Base-by-base conservation (phyloP, 192 early-diverging fungal genomes). In the Geranomyces michiganensis region DNA sequence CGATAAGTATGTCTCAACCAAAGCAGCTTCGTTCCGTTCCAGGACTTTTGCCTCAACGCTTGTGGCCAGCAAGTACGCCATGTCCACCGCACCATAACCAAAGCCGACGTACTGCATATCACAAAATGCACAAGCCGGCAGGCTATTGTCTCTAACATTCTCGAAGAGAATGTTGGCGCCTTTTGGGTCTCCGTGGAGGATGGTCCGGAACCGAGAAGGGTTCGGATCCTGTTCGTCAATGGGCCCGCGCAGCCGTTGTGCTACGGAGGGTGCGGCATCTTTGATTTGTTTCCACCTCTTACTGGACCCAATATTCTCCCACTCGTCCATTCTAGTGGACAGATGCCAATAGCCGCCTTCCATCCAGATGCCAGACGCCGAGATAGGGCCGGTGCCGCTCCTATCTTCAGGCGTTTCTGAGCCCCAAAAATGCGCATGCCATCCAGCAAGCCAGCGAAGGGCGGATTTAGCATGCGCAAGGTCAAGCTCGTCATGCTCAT, bases 341-440 rank as follows among this genome's bases (percentile, higher is more conserved):
- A 79, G 45, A 55, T 79, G 47, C 78, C 78, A 79, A 47, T 79
- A 79, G n/a, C 43, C 48, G 19, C 78, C 78, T 44, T 78, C 55
- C 19, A 30, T 30, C 64, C 67, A 69, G 5, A 74, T 14, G 7
- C 67, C 68, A n/a, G 41, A 44, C n/a, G 27, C 13, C 32, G 27
- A 21, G 17, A 33, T 8, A 1, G 73, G 15, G 0, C 32, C 36
- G 6, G 33, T 44, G 9, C 9, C 45, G 17, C 41, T 19, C 19
- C 46, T 10, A 30, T 10, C 58, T 15, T 55, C 48, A 17, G n/a
- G 1, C 27, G 45, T 32, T 29, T 64, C 46, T 10, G 66, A 45
- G 1, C 67, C 49, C 66, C 61, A 74, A 44, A 68, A 71, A 31
- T 71, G 68, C n/a, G 73, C 73, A 68, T 79, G 78, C 48, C 75